Conservation (phyloP, 306 rosid species). For the Prunus dulcis region DNA sequence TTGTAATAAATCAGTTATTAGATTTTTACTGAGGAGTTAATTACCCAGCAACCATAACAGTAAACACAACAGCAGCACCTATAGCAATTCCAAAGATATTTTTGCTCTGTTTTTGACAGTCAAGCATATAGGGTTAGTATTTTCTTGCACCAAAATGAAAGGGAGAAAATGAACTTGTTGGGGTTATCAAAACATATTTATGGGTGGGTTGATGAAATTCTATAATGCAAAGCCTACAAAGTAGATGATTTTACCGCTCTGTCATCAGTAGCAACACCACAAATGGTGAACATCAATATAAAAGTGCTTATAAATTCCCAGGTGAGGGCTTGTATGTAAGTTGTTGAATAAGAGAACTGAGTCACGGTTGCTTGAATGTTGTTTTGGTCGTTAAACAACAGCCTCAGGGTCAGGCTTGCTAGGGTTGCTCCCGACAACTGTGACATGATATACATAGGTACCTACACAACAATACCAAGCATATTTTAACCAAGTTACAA, state of each 20-base stretch:
- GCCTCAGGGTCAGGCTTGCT: slow-evolving; percentile 30
- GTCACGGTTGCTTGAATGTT: slow-evolving; percentile 25
- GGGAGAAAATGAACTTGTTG: not conserved
- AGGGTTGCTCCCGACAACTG: slow-evolving; percentile 21
- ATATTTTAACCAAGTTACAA: not conserved
- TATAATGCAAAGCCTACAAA: not conserved
- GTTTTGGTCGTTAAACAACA: slow-evolving; percentile 17
- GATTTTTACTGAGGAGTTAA: not conserved
- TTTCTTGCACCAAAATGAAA: not conserved
- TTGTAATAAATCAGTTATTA: not conserved
- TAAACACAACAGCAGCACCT: slow-evolving; percentile 41
- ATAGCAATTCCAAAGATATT: slow-evolving; percentile 45
- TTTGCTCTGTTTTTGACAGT: slow-evolving; percentile 33
- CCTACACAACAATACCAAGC: slow-evolving; percentile 18
- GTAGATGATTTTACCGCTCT: slow-evolving; percentile 34
- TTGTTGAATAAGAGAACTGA: slow-evolving; percentile 18
- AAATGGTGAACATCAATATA: slow-evolving; percentile 41
- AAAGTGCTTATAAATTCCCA: slow-evolving; percentile 35
- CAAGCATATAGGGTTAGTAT: slow-evolving; percentile 11
- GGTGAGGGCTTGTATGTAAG: slow-evolving; percentile 25
- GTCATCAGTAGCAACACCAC: slow-evolving; percentile 44
- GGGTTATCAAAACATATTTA: no score
- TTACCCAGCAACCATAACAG: slow-evolving; percentile 41
- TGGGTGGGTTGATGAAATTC: no score
- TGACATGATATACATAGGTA: slow-evolving; percentile 34